phyloP scores from a whole-genome alignment of 257 asterid genomes.

The Solanum etuberosum region DNA sequence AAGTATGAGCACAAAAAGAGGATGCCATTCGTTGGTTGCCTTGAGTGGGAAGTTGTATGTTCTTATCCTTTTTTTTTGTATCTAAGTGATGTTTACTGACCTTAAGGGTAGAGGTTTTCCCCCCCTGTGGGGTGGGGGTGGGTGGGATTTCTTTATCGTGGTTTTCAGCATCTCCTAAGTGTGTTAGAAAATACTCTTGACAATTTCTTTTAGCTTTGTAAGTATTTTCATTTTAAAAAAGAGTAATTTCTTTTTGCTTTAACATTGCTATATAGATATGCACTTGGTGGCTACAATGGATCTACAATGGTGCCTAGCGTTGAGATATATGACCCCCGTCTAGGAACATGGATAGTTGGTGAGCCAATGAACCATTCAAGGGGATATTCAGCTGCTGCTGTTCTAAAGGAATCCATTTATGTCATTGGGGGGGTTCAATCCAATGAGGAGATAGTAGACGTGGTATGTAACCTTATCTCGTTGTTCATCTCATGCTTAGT shows the following conservation, averaged over 20 bases:
- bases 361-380: constrained; percentile 52
- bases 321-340: constrained; percentile 72
- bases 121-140: background rate
- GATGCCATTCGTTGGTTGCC: constrained; percentile 56
- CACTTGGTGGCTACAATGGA: constrained; percentile 70
- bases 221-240: background rate
- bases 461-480: constrained; percentile 21
- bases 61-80: background rate
- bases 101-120: background rate
- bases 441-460: constrained; percentile 23
- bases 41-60: constrained; percentile 68
- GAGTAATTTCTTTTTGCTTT: background rate
- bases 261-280: constrained; percentile 35
- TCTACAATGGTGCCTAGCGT: constrained; percentile 34
- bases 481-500: background rate
- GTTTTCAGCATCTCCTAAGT: background rate
- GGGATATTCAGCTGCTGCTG: constrained; percentile 56
- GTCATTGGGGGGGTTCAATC: constrained; percentile 53
- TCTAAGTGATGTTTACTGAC: background rate
- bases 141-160: background rate
- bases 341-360: constrained; percentile 46
- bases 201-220: background rate
- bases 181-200: background rate
- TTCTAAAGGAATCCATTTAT: constrained; percentile 42
- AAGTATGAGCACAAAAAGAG: constrained; percentile 50